Conservation (phyloP, 176 grass and related monocot genomes). For the Oropetium thomaeum region DNA sequence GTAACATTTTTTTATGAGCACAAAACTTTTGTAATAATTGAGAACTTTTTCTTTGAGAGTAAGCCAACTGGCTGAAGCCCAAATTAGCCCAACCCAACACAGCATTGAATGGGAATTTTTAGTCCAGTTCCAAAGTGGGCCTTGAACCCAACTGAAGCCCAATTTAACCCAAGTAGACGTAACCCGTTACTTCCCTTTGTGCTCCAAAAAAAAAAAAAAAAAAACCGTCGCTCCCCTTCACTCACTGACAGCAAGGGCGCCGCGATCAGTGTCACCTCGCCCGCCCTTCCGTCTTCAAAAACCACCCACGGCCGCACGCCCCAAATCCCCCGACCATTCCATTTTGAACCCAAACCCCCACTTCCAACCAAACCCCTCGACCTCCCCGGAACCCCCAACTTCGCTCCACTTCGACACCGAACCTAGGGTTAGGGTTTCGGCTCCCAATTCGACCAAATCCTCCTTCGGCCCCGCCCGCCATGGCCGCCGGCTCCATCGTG, state of each 20-base stretch:
- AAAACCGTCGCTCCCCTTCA: background rate
- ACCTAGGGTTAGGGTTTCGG: slow-evolving; percentile 57
- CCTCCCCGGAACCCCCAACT: slow-evolving; percentile 50
- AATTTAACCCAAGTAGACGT: background rate
- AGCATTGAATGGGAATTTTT: background rate
- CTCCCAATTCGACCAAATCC: slow-evolving; percentile 35
- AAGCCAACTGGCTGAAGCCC: no score
- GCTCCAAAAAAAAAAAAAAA: no score
- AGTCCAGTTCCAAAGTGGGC: background rate
- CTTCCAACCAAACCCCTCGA: slow-evolving; percentile 19
- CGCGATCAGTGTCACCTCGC: background rate
- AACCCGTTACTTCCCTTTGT: no score
- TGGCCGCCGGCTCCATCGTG: slow-evolving; percentile 59
- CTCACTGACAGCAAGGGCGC: background rate
- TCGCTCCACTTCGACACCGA: background rate
- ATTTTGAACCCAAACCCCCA: slow-evolving; percentile 41
- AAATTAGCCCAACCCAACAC: background rate
- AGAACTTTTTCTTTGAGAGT: no score
- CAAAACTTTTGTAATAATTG: no score
- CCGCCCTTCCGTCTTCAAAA: slow-evolving; percentile 32
- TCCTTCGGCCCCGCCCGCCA: slow-evolving; percentile 23
- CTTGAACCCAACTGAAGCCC: no score
- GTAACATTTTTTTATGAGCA: no score
- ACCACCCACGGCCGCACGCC: slow-evolving; percentile 21
- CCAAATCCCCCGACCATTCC: slow-evolving; percentile 19